Evolutionary conservation across 768 basidiomycete genomes (phyloP).

Genomic region (Mycena floridula): DNA sequence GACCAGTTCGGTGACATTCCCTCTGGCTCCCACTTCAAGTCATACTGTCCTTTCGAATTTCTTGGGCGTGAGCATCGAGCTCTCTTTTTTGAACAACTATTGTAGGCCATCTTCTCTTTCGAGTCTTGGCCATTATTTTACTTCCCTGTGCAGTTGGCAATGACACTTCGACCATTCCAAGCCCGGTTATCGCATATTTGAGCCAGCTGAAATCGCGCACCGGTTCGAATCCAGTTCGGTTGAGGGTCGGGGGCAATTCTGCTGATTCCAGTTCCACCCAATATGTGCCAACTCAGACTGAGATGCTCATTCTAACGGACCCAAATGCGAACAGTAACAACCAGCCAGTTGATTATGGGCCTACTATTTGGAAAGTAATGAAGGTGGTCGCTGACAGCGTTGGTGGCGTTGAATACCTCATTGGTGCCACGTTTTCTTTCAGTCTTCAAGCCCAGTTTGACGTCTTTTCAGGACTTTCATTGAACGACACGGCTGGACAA

Average conservation of each 20-base stretch:
- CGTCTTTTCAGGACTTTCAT: slow-evolving; percentile 30
- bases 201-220: slow-evolving; percentile 43
- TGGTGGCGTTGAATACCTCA: slow-evolving; percentile 21
- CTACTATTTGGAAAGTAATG: slow-evolving; percentile 41
- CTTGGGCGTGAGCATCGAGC: slow-evolving; percentile 59
- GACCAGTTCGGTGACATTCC: slow-evolving; percentile 21
- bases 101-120: slow-evolving; percentile 21
- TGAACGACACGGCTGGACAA: slow-evolving; percentile 31
- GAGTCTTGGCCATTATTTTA: background rate
- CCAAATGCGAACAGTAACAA: slow-evolving; percentile 33
- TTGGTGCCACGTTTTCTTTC: slow-evolving; percentile 15
- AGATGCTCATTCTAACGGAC: slow-evolving; percentile 34
- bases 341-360: slow-evolving; percentile 42
- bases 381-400: slow-evolving; percentile 28
- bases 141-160: slow-evolving; percentile 44
- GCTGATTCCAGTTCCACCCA: slow-evolving; percentile 33
- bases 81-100: slow-evolving; percentile 55
- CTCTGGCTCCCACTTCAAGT: slow-evolving; percentile 24
- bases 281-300: slow-evolving; percentile 33
- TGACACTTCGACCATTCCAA: slow-evolving; percentile 42
- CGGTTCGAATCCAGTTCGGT: slow-evolving; percentile 33
- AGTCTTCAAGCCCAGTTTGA: slow-evolving; percentile 6
- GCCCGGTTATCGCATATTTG: slow-evolving; percentile 55
- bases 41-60: slow-evolving; percentile 48
- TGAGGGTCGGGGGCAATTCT: slow-evolving; percentile 46